A percentile compares a stretch with the other conserved stretches of the same genome.
phyloP scores from a whole-genome alignment of 441 rosid species.

The Populus hybrid region DNA sequence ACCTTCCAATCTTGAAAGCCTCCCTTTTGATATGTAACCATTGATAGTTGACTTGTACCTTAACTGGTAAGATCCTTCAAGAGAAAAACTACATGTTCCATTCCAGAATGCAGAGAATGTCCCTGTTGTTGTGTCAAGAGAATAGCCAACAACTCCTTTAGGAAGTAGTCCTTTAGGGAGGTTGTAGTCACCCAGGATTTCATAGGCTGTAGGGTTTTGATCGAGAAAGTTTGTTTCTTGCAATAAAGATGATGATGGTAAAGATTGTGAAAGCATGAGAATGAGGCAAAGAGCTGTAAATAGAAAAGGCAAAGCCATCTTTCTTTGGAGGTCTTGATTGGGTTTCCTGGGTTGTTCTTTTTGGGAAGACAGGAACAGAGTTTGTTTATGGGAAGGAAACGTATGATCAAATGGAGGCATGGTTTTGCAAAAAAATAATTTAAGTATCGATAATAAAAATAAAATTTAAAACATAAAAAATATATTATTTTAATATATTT shows the following conservation, averaged over 20 bases:
- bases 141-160: slow-evolving; percentile 33
- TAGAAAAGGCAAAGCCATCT: slow-evolving; percentile 19
- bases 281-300: slow-evolving; percentile 1
- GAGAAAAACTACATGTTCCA: slow-evolving; percentile 26
- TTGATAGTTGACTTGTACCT: slow-evolving; percentile 27
- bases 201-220: slow-evolving; percentile 31
- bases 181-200: slow-evolving; percentile 36
- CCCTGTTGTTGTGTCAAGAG: slow-evolving; percentile 33
- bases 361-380: neutral
- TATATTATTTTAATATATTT: no score
- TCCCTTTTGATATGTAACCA: slow-evolving; percentile 37
- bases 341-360: neutral
- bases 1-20: slow-evolving; percentile 38
- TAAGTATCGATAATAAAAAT: no score
- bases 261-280: slow-evolving; percentile 10
- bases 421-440: no score
- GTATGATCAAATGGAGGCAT: neutral
- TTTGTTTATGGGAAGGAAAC: neutral
- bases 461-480: no score
- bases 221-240: neutral
- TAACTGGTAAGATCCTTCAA: slow-evolving; percentile 40
- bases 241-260: neutral
- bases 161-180: slow-evolving; percentile 54
- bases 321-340: neutral
- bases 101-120: slow-evolving; percentile 23